Evolutionary conservation across 208 protist genomes (phyloP).

Genomic region (Naegleria gruberi): DNA sequence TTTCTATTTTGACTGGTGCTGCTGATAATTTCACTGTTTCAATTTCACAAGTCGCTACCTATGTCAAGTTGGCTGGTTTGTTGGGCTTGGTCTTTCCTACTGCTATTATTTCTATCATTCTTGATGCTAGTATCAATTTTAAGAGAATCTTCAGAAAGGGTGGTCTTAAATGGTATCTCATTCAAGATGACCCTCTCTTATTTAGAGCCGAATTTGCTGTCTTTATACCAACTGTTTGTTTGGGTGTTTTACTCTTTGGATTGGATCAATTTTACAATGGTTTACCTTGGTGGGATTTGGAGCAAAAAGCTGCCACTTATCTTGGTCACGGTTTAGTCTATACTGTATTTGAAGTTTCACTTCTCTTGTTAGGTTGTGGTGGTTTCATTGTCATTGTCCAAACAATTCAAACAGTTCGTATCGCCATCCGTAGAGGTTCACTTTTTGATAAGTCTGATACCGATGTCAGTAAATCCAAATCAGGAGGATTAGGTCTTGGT

Average conservation of each 20-base stretch:
- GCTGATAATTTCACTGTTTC: background rate
- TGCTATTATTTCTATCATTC: background rate
- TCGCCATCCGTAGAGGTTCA: background rate
- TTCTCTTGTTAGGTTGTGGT: background rate
- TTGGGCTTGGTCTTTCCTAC: background rate
- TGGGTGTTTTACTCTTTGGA: background rate
- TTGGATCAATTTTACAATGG: background rate
- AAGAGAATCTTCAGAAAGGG: background rate
- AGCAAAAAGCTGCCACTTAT: background rate
- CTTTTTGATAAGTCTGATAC: background rate
- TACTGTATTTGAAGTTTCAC: background rate
- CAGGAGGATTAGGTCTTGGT: background rate
- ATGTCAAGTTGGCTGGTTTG: background rate
- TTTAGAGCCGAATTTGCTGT: background rate
- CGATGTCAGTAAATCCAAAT: background rate
- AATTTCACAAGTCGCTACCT: background rate
- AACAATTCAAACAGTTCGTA: background rate
- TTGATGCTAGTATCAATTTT: background rate
- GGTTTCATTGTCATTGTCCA: background rate
- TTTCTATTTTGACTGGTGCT: background rate
- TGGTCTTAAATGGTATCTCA: background rate
- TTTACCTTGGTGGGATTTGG: background rate
- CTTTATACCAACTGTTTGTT: background rate
- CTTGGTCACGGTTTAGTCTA: background rate
- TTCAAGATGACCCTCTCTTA: background rate